A percentile compares a stretch with the other conserved stretches of the same genome.
Evolutionary conservation across 2,329 filamentous ascomycete genomes (phyloP).

Genomic region (Monosporascus sp.): DNA sequence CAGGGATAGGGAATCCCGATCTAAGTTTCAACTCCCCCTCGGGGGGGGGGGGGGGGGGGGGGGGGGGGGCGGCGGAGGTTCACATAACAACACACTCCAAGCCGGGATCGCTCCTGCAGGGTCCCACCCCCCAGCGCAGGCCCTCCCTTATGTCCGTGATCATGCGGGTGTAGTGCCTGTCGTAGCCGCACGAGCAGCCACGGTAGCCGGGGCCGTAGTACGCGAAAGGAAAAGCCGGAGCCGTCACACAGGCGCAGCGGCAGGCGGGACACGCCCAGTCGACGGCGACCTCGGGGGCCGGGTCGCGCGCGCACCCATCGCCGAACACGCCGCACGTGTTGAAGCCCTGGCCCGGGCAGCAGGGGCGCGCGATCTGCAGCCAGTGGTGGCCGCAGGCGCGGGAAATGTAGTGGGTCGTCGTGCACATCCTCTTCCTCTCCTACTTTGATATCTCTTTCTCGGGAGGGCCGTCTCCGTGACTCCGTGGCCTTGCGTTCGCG

Average conservation of each 20-base stretch:
- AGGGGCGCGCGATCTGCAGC: conserved; percentile 43
- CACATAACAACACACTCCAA: conserved; percentile 38
- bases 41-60: too few species aligned
- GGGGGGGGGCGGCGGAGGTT: too few species aligned
- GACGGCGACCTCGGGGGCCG: conserved; percentile 28
- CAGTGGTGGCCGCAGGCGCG: conserved; percentile 48
- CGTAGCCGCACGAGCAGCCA: conserved; percentile 35
- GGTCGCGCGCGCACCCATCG: conserved; percentile 32
- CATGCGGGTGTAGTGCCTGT: conserved; percentile 43
- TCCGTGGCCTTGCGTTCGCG: background rate
- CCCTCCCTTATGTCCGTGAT: conserved; percentile 39
- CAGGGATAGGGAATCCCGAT: too few species aligned
- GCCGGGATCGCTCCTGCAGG: conserved; percentile 32
- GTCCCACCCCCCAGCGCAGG: conserved; percentile 44
- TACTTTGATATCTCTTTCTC: background rate
- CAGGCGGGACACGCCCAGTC: conserved; percentile 26
- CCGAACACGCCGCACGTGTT: conserved; percentile 40
- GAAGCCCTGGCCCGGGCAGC: conserved; percentile 47
- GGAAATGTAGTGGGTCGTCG: conserved; percentile 43
- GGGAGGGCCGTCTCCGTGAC: background rate
- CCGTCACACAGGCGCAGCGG: too few species aligned
- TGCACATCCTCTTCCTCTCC: conserved; percentile 37
- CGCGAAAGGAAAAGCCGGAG: background rate
- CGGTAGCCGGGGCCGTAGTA: conserved; percentile 31
- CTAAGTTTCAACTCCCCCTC: too few species aligned